Base-by-base conservation (phyloP, 2,329 filamentous ascomycete species). In the Zopfia rhizophila region DNA sequence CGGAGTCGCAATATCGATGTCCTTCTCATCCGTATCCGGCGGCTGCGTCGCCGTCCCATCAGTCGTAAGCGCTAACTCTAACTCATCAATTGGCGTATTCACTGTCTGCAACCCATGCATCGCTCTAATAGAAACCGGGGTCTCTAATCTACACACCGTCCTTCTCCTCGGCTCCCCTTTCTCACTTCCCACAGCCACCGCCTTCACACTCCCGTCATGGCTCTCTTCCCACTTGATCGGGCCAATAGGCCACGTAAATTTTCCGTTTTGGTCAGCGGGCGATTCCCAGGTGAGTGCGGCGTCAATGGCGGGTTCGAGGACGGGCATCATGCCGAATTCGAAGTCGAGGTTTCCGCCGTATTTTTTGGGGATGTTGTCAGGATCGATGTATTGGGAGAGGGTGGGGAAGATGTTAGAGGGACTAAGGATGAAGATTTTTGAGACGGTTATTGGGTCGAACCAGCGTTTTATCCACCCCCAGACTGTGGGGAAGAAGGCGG, bases 401-500 rank as follows among this genome's bases (percentile, higher is more conserved):
- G 90, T 93, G 12, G 87, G 77, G 58, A 86, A 82, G 40, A 95
- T 87, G 72, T 96, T 90, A 43, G 82, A 68, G 7, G 84, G 78
- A 35, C 81, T 80, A 42, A 97, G 83, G 60, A 97, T 94, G 72
- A 96, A 96, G 70, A 97, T 97, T 77, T 97, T 97, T 63, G 90
- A 94, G 3, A 73, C 71, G 23, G 93, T 97, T 52, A 91, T 91
- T 5, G 92, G 92, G 75, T 80, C 75, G 36, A 96, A 96, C 91
- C 92, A 96, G 65, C 89, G 87, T 80, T 96, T 96, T 74, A 96
- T 83, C 91, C 91, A 96, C 56, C 89, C 86, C 92, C 92, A 93
- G 49, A 96, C 90, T 3, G 91, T 96, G 37, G 89, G 88, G 78
- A 96, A 96, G 81, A 96, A 96, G 32, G 82, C 77, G 6, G 93